Evolutionary conservation across 768 basidiomycete species (phyloP).

Genomic region (Amanita pallidorosea): DNA sequence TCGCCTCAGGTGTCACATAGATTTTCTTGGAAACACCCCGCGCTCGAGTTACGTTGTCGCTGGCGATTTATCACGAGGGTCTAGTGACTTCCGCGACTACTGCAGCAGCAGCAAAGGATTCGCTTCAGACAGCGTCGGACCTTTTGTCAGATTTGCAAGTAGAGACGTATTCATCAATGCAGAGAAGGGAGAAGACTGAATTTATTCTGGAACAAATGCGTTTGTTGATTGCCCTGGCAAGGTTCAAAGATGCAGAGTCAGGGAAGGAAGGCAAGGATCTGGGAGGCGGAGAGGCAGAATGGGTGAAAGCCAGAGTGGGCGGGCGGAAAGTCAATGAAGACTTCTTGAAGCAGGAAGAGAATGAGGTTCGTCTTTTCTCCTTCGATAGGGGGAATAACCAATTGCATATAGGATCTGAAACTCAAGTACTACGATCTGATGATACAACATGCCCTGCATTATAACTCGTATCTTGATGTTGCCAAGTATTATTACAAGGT

Average conservation of each 20-base stretch:
- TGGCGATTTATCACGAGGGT: slow-evolving; percentile 78
- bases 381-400: neutral
- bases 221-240: slow-evolving; percentile 67
- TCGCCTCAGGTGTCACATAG: slow-evolving; percentile 25
- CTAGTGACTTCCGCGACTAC: slow-evolving; percentile 37
- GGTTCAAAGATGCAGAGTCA: slow-evolving; percentile 63
- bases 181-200: slow-evolving; percentile 94
- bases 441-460: slow-evolving; percentile 87
- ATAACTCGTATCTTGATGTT: slow-evolving; percentile 80
- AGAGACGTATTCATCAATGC: slow-evolving; percentile 99
- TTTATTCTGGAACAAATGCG: slow-evolving; percentile 99
- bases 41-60: slow-evolving; percentile 83
- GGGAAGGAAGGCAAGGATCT: slow-evolving; percentile 54
- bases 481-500: slow-evolving; percentile 95
- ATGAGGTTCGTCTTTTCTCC: slow-evolving; percentile 51
- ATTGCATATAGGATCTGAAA: slow-evolving; percentile 68
- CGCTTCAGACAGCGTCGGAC: slow-evolving; percentile 80
- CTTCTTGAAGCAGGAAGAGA: slow-evolving; percentile 81
- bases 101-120: slow-evolving; percentile 45
- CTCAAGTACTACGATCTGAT: slow-evolving; percentile 93
- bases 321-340: slow-evolving; percentile 90
- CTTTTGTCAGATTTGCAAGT: slow-evolving; percentile 92
- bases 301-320: slow-evolving; percentile 87
- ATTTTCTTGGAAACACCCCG: slow-evolving; percentile 96
- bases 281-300: slow-evolving; percentile 76